phyloP scores from a whole-genome alignment of 345 rosid genomes.

The Moringa oleifera region DNA sequence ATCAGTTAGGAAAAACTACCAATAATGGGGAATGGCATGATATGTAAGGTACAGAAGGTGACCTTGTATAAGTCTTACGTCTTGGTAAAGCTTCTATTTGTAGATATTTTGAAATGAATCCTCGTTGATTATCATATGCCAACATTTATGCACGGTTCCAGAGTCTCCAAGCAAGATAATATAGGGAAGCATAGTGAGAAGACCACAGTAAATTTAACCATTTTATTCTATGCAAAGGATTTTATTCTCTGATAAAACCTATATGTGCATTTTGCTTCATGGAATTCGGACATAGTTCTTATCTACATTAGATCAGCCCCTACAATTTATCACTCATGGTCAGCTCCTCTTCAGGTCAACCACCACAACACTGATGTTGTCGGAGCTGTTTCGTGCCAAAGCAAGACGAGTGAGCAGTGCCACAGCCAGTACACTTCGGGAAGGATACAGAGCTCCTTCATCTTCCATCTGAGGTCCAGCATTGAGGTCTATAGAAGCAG shows the following conservation, averaged over 20 bases:
- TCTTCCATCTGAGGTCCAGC: constrained; percentile 18
- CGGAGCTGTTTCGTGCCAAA: constrained; percentile 58
- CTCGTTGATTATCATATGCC: too few relatives aligned
- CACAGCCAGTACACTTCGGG: constrained; percentile 56
- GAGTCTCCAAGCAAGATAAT: too few relatives aligned
- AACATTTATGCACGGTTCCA: too few relatives aligned
- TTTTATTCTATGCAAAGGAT: neutral
- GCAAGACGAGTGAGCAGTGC: constrained; percentile 71
- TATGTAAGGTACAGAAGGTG: too few relatives aligned
- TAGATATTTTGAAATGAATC: too few relatives aligned
- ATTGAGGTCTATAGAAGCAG: constrained; percentile 9
- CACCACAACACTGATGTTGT: constrained; percentile 75
- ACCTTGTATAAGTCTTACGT: too few relatives aligned
- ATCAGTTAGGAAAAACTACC: too few relatives aligned
- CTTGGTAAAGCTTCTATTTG: too few relatives aligned
- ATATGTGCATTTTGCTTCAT: constrained; percentile 1
- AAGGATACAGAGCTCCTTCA: constrained; percentile 31
- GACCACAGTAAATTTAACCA: too few relatives aligned
- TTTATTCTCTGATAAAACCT: constrained; percentile 5
- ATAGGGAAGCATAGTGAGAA: too few relatives aligned
- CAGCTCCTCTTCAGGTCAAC: constrained; percentile 48
- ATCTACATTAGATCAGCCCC: constrained; percentile 2
- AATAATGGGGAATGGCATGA: too few relatives aligned
- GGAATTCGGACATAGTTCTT: constrained; percentile 12
- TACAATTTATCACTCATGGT: neutral